Conservation (phyloP, 2,329 filamentous ascomycete species). For the Corniculantispora saksenae region DNA sequence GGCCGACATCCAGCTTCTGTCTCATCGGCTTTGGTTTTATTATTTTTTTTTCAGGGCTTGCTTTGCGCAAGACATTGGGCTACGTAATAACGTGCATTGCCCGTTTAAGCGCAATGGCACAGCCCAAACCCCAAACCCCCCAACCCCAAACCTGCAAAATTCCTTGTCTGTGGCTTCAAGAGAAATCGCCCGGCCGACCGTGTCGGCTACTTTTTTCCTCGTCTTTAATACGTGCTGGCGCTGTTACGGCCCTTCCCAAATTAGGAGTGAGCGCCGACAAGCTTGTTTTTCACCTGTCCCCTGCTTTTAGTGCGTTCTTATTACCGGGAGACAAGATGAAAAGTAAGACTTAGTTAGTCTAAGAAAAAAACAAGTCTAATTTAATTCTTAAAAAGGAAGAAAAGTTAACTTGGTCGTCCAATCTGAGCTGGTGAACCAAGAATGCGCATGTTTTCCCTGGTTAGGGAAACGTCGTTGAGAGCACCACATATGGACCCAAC, state of each 20-base stretch:
- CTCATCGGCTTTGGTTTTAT: not conserved
- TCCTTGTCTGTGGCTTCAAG: not conserved
- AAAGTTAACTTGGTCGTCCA: not conserved
- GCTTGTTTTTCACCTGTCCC: not conserved
- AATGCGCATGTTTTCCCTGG: not conserved
- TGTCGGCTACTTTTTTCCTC: not conserved
- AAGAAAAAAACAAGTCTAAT: not conserved
- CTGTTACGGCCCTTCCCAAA: not conserved
- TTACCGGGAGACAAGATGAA: not conserved
- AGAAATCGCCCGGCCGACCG: not conserved
- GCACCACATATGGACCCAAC: not conserved
- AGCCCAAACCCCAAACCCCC: too few relatives aligned
- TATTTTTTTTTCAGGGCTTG: not conserved
- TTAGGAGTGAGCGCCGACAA: not conserved
- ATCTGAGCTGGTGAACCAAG: not conserved
- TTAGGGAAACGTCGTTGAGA: not conserved
- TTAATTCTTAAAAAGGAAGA: not conserved
- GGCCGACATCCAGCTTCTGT: not conserved
- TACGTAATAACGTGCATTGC: not conserved
- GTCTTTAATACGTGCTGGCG: not conserved
- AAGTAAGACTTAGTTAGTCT: not conserved
- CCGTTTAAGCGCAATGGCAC: not conserved
- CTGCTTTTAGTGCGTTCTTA: not conserved
- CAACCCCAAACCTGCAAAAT: not conserved
- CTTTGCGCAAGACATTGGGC: not conserved